Conservation (phyloP, 1,284 basidiomycete species). For the Phylloporus sp. region DNA sequence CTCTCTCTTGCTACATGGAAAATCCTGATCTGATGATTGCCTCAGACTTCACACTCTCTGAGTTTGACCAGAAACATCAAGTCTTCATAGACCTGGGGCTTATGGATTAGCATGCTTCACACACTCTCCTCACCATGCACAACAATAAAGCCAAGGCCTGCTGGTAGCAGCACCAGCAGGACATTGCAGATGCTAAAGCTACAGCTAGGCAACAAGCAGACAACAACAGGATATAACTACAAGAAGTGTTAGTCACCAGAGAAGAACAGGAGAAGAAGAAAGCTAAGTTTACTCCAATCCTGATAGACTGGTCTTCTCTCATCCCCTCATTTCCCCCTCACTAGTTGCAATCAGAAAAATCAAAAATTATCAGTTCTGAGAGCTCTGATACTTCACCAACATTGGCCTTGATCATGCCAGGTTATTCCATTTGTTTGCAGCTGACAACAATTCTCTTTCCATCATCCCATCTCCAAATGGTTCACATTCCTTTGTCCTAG, state of each 20-base stretch:
- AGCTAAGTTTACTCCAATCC: background rate
- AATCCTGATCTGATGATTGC: background rate
- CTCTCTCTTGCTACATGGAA: no score
- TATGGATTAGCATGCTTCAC: background rate
- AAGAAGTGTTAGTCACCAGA: background rate
- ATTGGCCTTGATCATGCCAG: background rate
- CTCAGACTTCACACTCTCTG: background rate
- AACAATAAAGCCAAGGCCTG: background rate
- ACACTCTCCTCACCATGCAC: background rate
- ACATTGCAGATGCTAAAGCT: background rate
- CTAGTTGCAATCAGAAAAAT: background rate
- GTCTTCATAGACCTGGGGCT: background rate
- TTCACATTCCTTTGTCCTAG: background rate
- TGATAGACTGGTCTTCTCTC: rapidly evolving
- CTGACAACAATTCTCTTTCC: background rate
- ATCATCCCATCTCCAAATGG: background rate
- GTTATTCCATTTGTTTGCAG: background rate
- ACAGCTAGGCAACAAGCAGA: background rate
- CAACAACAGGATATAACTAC: background rate
- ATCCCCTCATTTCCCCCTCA: no score
- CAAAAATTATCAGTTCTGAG: background rate
- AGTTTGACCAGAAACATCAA: background rate
- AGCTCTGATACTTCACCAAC: constrained; percentile 4
- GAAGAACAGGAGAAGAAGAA: background rate
- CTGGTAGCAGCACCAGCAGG: background rate